These are phyloP conservation scores for Orychophragmus violaceus DNA, from an alignment of 345 rosid genomes.

Conservation along the genomic window DNA sequence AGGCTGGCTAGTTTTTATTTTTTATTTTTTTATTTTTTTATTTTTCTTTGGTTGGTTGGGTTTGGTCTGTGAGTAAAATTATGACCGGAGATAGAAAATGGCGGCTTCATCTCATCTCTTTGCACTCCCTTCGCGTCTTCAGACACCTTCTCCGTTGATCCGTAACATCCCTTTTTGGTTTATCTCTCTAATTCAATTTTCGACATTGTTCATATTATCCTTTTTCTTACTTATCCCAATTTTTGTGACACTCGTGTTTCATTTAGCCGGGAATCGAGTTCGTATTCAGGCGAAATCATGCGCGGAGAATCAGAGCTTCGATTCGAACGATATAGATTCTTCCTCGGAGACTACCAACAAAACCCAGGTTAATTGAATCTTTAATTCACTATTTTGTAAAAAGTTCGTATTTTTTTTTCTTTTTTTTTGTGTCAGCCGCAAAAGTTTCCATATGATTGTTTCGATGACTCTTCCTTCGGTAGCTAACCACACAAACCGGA, in stretches of 20 bases:
- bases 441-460: background rate
- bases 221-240: background rate
- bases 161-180: background rate
- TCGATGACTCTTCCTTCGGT: background rate
- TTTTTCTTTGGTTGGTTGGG: too few species aligned
- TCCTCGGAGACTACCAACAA: constrained; percentile 1
- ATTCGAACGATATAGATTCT: constrained; percentile 8
- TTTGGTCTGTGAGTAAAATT: constrained; percentile 11
- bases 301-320: constrained; percentile 14
- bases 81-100: constrained; percentile 27
- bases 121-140: constrained; percentile 21
- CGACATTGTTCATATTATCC: background rate
- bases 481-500: background rate
- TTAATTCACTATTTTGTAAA: background rate
- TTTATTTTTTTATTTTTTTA: too few species aligned
- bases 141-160: constrained; percentile 7
- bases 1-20: too few species aligned
- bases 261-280: constrained; percentile 15
- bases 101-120: constrained; percentile 32
- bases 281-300: constrained; percentile 14
- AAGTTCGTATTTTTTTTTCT: background rate
- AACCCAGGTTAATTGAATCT: constrained; percentile 8
- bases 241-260: background rate
- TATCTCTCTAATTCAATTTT: background rate
- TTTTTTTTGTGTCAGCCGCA: background rate